A percentile compares a stretch with the other conserved stretches of the same genome.
Evolutionary conservation across 2,329 filamentous ascomycete species (phyloP).

Genomic region (Ophiocordyceps sinensis): DNA sequence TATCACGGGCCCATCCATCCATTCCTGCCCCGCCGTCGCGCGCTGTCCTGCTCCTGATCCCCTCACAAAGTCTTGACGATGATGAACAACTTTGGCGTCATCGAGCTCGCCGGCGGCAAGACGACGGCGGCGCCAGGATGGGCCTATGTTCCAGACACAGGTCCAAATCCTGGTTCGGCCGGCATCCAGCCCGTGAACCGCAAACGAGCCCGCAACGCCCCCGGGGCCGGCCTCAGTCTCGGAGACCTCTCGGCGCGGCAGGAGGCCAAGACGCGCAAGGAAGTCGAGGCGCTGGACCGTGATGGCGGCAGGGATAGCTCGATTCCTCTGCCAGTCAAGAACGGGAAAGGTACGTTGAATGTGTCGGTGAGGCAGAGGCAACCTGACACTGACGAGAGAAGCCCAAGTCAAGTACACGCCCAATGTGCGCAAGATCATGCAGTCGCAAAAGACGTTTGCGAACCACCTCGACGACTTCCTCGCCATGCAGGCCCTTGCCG

Average conservation of each 20-base stretch:
- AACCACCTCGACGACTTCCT: conserved; percentile 73
- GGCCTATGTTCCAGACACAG: conserved; percentile 77
- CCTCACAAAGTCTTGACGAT: conserved; percentile 18
- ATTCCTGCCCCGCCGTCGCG: too few species aligned
- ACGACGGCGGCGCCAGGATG: conserved; percentile 68
- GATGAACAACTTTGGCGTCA: conserved; percentile 63
- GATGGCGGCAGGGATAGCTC: conserved; percentile 61
- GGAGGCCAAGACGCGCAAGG: conserved; percentile 66
- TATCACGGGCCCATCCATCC: too few species aligned
- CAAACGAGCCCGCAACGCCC: conserved; percentile 55
- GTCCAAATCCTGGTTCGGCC: conserved; percentile 36
- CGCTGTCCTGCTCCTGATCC: too few species aligned
- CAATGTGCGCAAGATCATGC: conserved; percentile 61
- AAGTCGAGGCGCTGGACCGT: conserved; percentile 68
- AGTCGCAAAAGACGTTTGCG: conserved; percentile 69
- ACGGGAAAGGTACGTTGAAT: conserved; percentile 22
- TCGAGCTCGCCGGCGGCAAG: conserved; percentile 62
- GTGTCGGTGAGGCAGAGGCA: background rate
- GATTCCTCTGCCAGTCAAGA: conserved; percentile 52
- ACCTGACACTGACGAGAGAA: background rate
- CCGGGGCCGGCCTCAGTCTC: conserved; percentile 28
- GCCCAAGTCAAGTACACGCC: conserved; percentile 45
- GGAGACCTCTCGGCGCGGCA: conserved; percentile 68
- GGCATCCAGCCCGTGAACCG: conserved; percentile 40
- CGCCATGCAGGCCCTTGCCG: conserved; percentile 39